These are phyloP conservation scores for Ensete glaucum DNA, from an alignment of 176 grass and related monocot genomes.

Conservation along the genomic window DNA sequence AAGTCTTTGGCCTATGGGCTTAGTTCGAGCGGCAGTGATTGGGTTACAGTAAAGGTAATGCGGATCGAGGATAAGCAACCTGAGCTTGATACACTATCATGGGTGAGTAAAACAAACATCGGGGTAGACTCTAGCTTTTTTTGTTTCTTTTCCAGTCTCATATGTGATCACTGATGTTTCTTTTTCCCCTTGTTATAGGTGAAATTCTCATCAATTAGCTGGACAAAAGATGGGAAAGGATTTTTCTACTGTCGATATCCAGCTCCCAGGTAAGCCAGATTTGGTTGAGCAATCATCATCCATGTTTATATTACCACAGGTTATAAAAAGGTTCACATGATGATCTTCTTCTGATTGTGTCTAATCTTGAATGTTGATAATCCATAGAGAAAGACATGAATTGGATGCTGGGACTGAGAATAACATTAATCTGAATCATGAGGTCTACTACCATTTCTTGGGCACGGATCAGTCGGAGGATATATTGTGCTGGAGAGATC, in stretches of 20 bases:
- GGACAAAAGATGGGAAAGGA: constrained; percentile 76
- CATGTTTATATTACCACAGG: too few relatives aligned
- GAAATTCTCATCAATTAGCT: constrained; percentile 74
- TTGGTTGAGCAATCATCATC: not conserved
- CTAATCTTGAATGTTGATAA: constrained; percentile 7
- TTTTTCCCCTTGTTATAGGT: constrained; percentile 35
- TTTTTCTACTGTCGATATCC: constrained; percentile 90
- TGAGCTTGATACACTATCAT: constrained; percentile 57
- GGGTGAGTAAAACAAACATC: constrained; percentile 35
- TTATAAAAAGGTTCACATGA: not conserved
- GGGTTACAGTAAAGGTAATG: constrained; percentile 79
- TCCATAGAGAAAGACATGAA: constrained; percentile 36
- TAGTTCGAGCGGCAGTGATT: constrained; percentile 80
- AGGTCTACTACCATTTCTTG: constrained; percentile 84
- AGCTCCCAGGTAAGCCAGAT: constrained; percentile 43
- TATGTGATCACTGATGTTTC: not conserved
- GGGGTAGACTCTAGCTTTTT: too few relatives aligned
- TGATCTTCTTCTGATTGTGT: not conserved
- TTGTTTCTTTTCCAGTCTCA: too few relatives aligned
- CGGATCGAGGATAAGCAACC: constrained; percentile 44
- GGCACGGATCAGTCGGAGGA: constrained; percentile 79
- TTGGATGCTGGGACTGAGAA: constrained; percentile 89
- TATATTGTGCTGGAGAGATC: constrained; percentile 94
- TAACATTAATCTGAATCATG: constrained; percentile 82
- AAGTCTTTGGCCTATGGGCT: constrained; percentile 75